phyloP scores from a whole-genome alignment of 2,329 filamentous ascomycete species.

The Arthrocladium fulminans region DNA sequence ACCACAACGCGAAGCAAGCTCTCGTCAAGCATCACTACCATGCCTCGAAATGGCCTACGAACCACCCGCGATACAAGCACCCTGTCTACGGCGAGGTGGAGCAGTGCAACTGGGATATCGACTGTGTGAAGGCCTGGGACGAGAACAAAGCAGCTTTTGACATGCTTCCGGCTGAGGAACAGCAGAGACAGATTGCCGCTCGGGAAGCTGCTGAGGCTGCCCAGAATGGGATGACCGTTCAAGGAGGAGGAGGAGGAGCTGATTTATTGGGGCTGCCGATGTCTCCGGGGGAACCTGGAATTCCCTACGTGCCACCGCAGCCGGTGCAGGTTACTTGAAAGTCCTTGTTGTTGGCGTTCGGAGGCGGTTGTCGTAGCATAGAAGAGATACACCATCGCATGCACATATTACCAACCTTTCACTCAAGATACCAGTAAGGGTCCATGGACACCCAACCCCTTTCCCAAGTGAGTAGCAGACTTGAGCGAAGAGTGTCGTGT shows the following conservation, averaged over 20 bases:
- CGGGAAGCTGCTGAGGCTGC: slow-evolving; percentile 24
- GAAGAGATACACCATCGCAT: no score
- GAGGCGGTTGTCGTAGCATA: no score
- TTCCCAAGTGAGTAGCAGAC: no score
- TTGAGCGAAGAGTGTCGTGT: no score
- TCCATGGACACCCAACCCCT: no score
- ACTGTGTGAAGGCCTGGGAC: slow-evolving; percentile 59
- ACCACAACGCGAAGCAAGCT: slow-evolving; percentile 56
- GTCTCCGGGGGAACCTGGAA: slow-evolving; percentile 4
- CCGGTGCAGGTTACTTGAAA: neutral
- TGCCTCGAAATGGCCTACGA: slow-evolving; percentile 61
- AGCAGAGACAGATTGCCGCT: slow-evolving; percentile 41
- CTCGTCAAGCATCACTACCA: slow-evolving; percentile 68
- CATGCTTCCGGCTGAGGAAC: slow-evolving; percentile 50
- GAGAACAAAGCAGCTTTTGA: slow-evolving; percentile 54
- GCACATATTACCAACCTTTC: no score
- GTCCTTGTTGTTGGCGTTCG: neutral
- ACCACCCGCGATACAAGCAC: slow-evolving; percentile 58
- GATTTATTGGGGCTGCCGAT: neutral
- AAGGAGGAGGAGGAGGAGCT: neutral
- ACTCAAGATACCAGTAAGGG: no score
- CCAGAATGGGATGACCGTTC: neutral
- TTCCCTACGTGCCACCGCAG: neutral
- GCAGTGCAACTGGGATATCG: slow-evolving; percentile 58
- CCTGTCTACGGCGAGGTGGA: slow-evolving; percentile 63